phyloP scores from a whole-genome alignment of 495 filamentous ascomycete genomes.

The Lindgomyces ingoldianus region DNA sequence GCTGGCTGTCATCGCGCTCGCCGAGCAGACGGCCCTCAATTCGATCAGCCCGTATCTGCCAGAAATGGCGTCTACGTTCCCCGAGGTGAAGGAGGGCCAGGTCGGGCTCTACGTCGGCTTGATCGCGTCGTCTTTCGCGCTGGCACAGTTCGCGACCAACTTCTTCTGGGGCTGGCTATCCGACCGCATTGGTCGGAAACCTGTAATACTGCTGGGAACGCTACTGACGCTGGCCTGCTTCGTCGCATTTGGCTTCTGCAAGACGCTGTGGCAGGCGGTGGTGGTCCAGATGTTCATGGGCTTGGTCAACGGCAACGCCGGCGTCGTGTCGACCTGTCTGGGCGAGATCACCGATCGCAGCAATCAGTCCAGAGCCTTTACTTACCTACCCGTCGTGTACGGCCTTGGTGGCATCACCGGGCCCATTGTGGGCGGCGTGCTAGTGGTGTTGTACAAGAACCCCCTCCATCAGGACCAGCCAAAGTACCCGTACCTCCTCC shows the following conservation, averaged over 20 bases:
- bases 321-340: conserved; percentile 84
- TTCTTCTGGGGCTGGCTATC: conserved; percentile 93
- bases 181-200: conserved; percentile 88
- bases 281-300: conserved; percentile 88
- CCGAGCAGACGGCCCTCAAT: conserved; percentile 95
- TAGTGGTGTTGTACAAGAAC: conserved; percentile 64
- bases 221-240: conserved; percentile 78
- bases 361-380: conserved; percentile 89
- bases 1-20: conserved; percentile 82
- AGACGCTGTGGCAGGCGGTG: conserved; percentile 77
- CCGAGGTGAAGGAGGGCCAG: conserved; percentile 67
- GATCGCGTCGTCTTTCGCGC: conserved; percentile 85
- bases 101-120: conserved; percentile 88
- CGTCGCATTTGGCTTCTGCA: conserved; percentile 83
- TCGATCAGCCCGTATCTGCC: conserved; percentile 96
- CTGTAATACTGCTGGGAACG: conserved; percentile 86
- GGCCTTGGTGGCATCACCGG: conserved; percentile 91
- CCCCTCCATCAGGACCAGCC: conserved; percentile 54
- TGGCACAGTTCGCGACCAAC: conserved; percentile 89
- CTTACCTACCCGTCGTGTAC: conserved; percentile 90
- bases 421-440: conserved; percentile 81
- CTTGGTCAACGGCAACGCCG: conserved; percentile 86
- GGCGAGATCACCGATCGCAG: conserved; percentile 94
- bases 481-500: conserved; percentile 79
- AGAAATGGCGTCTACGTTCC: conserved; percentile 84